A percentile compares a stretch with the other conserved stretches of the same genome.
Conservation (phyloP, 2,329 filamentous ascomycete species). For the Arthrobotrys conoides region DNA sequence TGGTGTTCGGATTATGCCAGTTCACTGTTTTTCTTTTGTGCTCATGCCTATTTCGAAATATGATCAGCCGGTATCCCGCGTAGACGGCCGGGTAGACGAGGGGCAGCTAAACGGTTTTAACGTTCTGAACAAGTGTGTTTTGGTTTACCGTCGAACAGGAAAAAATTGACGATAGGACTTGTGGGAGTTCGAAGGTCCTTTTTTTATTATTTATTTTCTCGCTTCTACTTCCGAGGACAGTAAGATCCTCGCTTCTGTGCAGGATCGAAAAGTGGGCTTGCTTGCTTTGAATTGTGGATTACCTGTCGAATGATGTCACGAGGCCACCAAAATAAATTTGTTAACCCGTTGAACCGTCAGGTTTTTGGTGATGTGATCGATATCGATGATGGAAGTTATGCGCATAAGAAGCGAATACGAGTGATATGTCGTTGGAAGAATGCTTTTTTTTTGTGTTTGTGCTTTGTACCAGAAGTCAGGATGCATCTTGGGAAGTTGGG, state of each 20-base stretch:
- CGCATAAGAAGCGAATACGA: conserved; percentile 5
- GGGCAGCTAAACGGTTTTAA: background rate
- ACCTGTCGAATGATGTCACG: conserved; percentile 50
- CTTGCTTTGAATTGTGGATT: conserved; percentile 29
- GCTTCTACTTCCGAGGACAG: conserved; percentile 46
- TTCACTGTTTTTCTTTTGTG: conserved; percentile 3
- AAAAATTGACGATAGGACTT: background rate
- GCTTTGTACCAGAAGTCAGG: no score
- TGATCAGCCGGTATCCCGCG: conserved; percentile 1
- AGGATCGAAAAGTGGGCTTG: conserved; percentile 3
- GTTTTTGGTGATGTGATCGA: background rate
- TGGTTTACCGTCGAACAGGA: conserved; percentile 7
- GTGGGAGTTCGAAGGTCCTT: background rate
- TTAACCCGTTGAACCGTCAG: background rate
- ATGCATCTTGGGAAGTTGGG: background rate
- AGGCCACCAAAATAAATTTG: background rate
- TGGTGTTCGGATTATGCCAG: background rate
- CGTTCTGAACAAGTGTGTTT: background rate
- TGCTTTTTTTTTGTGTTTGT: no score
- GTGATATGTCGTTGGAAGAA: background rate
- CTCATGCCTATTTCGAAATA: conserved; percentile 1
- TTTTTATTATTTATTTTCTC: conserved; percentile 22
- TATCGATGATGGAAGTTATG: background rate
- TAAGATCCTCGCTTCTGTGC: conserved; percentile 50
- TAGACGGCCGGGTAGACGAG: conserved; percentile 27